Percentiles rank a stretch among this genome's conserved stretches.
phyloP scores from a whole-genome alignment of 164 flowering plant genomes.

The Santalum album region DNA sequence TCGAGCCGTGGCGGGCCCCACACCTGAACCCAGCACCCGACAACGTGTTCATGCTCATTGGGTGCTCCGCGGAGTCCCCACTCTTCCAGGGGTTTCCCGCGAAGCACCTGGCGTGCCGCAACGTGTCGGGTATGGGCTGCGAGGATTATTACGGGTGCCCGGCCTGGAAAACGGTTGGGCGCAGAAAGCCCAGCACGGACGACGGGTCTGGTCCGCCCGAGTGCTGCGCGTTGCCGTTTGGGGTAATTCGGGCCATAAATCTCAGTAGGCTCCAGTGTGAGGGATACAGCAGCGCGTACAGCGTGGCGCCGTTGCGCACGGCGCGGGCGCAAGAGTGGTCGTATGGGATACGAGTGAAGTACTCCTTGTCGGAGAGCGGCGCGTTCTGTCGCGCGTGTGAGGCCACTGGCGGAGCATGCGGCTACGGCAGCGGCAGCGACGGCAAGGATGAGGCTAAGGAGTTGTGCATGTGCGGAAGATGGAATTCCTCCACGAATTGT shows the following conservation, averaged over 20 bases:
- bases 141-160: conserved; percentile 75
- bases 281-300: conserved; percentile 85
- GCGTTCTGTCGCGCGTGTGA: conserved; percentile 70
- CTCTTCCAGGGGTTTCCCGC: conserved; percentile 83
- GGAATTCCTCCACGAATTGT: conserved; percentile 78
- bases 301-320: conserved; percentile 59
- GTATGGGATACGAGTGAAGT: conserved; percentile 77
- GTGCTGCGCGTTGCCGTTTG: conserved; percentile 67
- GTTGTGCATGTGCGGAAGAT: conserved; percentile 62
- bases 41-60: conserved; percentile 73
- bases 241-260: conserved; percentile 56
- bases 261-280: conserved; percentile 60
- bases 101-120: conserved; percentile 70
- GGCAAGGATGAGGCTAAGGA: conserved; percentile 34
- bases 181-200: conserved; percentile 16
- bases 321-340: conserved; percentile 61
- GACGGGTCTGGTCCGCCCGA: conserved; percentile 58
- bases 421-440: conserved; percentile 26
- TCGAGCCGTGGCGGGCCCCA: conserved; percentile 59
- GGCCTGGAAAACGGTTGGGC: conserved; percentile 46
- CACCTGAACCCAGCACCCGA: conserved; percentile 62
- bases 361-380: conserved; percentile 51
- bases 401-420: conserved; percentile 86
- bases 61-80: conserved; percentile 68
- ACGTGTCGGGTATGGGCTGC: conserved; percentile 87